Evolutionary conservation across 1,284 basidiomycete genomes (phyloP).

Genomic region (Boletus sp.): DNA sequence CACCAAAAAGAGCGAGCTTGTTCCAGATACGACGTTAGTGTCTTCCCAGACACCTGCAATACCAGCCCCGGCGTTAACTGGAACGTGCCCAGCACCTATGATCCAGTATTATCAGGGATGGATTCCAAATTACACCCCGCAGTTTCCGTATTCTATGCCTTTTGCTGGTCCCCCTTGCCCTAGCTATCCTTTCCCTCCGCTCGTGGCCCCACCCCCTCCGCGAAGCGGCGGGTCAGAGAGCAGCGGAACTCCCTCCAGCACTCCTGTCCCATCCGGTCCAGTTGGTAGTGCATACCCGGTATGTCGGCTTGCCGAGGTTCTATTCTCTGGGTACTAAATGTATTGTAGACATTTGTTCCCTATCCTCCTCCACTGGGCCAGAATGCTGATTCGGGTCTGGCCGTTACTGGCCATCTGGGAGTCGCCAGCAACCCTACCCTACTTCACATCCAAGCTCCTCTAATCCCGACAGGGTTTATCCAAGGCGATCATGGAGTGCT

Average conservation of each 20-base stretch:
- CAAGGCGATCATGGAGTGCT: constrained; percentile 72
- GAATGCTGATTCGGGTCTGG: constrained; percentile 28
- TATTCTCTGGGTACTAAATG: constrained; percentile 15
- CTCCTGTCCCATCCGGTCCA: constrained; percentile 40
- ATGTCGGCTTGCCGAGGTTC: constrained; percentile 27
- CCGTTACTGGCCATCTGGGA: constrained; percentile 29
- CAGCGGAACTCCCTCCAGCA: constrained; percentile 37
- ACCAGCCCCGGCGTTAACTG: constrained; percentile 38
- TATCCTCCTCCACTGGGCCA: constrained; percentile 46
- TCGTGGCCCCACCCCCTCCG: constrained; percentile 33
- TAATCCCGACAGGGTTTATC: constrained; percentile 69
- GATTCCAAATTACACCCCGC: constrained; percentile 56
- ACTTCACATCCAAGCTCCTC: constrained; percentile 53
- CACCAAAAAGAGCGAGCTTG: constrained; percentile 15
- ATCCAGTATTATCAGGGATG: constrained; percentile 59
- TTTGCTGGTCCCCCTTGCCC: constrained; percentile 51
- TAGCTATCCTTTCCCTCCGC: constrained; percentile 44
- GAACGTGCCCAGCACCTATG: constrained; percentile 44
- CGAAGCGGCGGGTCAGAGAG: constrained; percentile 45
- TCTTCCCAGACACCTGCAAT: constrained; percentile 24
- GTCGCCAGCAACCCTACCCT: constrained; percentile 31
- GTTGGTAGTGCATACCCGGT: constrained; percentile 50
- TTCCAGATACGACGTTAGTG: constrained; percentile 23
- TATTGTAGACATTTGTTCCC: constrained; percentile 46
- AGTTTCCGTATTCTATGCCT: constrained; percentile 54